Conservation (phyloP, 352 stramenopile species). For the Pythium guiyangense region DNA sequence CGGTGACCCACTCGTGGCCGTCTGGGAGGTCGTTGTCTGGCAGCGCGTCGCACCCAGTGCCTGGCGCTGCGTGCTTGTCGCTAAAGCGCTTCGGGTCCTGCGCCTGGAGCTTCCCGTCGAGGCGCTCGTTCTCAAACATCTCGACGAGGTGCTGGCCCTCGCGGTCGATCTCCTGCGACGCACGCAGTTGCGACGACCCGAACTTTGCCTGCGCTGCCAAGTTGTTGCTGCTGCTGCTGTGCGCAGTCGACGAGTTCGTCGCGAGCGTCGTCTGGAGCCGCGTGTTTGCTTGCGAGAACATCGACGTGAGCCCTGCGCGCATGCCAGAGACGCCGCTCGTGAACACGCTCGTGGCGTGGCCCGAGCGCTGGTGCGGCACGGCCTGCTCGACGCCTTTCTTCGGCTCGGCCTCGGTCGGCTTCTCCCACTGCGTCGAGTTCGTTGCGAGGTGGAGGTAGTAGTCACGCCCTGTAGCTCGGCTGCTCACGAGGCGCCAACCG, state of each 20-base stretch:
- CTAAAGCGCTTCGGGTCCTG: constrained; percentile 74
- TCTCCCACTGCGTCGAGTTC: constrained; percentile 64
- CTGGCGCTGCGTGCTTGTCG: constrained; percentile 49
- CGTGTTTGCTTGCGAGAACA: constrained; percentile 65
- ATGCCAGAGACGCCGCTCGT: constrained; percentile 65
- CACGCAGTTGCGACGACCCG: constrained; percentile 36
- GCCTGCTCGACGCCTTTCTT: constrained; percentile 24
- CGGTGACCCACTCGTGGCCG: constrained; percentile 72
- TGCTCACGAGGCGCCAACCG: constrained; percentile 69
- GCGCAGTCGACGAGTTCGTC: constrained; percentile 25
- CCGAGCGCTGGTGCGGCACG: constrained; percentile 7
- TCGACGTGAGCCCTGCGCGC: constrained; percentile 49
- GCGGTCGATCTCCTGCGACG: constrained; percentile 57
- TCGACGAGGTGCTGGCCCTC: constrained; percentile 71
- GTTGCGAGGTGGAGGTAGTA: constrained; percentile 74
- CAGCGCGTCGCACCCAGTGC: constrained; percentile 55
- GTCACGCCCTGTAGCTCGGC: constrained; percentile 53
- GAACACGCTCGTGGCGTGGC: constrained; percentile 40
- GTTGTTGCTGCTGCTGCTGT: constrained; percentile 8
- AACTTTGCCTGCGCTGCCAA: constrained; percentile 18
- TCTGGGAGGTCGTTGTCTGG: constrained; percentile 61
- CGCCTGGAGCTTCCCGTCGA: constrained; percentile 66
- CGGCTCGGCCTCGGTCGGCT: constrained; percentile 56
- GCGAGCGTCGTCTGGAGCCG: constrained; percentile 69
- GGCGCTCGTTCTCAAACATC: constrained; percentile 84